A percentile compares a stretch with the other conserved stretches of the same genome.
These are phyloP conservation scores for Pinus tabuliformis DNA, from an alignment of 75 land plant genomes.

Conservation along the genomic window DNA sequence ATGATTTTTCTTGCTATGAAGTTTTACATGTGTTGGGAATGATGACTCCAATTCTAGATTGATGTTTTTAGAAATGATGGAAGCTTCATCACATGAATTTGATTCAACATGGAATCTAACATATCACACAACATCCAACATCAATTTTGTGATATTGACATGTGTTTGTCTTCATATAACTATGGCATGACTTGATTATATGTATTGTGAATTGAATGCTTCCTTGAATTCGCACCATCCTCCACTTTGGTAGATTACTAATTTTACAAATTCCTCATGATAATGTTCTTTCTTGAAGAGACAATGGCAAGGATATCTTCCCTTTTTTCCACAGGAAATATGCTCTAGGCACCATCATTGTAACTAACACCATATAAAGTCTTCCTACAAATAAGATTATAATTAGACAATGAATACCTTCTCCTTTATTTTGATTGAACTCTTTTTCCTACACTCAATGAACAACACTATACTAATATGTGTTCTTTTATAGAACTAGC, in stretches of 20 bases:
- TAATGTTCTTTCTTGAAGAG: neutral
- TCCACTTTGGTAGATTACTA: neutral
- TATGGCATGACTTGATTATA: neutral
- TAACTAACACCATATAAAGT: neutral
- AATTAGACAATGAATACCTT: slow-evolving; percentile 5
- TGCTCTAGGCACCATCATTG: neutral
- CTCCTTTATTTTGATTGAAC: neutral
- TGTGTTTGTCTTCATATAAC: neutral
- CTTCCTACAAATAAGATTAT: neutral
- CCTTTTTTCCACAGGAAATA: neutral
- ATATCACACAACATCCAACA: neutral
- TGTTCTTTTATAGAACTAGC: neutral
- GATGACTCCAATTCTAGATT: neutral
- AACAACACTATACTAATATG: neutral
- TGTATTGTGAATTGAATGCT: neutral
- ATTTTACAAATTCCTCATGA: neutral
- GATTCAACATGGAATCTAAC: neutral
- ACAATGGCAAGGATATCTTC: neutral
- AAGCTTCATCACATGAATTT: neutral
- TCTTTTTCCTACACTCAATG: neutral
- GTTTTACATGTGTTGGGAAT: neutral
- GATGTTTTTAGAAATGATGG: neutral
- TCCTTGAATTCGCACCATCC: neutral
- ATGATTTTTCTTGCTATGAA: neutral
- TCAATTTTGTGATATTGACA: neutral